These are phyloP conservation scores for Chlamydomonas sp. DNA, from an alignment of 139 green algal genomes.

Conservation along the genomic window DNA sequence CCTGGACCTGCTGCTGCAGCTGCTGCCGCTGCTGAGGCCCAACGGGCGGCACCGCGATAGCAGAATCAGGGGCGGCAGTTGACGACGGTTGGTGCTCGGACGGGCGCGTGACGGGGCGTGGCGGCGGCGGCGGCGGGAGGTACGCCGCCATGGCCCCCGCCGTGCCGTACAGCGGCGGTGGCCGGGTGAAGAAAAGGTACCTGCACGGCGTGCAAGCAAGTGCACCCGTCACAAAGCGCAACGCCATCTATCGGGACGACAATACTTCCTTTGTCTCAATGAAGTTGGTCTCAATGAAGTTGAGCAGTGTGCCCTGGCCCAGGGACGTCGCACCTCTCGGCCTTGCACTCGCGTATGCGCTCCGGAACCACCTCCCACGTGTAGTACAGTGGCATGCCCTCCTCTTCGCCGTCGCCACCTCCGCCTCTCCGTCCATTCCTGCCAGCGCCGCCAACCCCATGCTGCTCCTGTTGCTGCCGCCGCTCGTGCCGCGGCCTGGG, in stretches of 20 bases:
- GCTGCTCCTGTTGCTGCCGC: background rate
- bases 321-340: background rate
- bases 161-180: background rate
- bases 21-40: background rate
- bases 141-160: too few relatives aligned
- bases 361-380: background rate
- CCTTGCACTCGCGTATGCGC: background rate
- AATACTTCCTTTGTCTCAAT: too few relatives aligned
- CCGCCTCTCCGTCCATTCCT: too few relatives aligned
- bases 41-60: background rate
- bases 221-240: too few relatives aligned
- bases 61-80: too few relatives aligned
- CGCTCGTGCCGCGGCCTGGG: background rate
- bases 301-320: too few relatives aligned
- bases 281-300: too few relatives aligned
- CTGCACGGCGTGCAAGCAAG: background rate
- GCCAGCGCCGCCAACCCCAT: too few relatives aligned
- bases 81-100: too few relatives aligned
- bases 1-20: background rate
- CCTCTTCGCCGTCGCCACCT: background rate
- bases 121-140: too few relatives aligned
- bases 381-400: background rate
- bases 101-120: too few relatives aligned
- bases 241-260: too few relatives aligned
- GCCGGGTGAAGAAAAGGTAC: constrained; percentile 4